Percentiles rank a stretch among this genome's conserved stretches.
These are phyloP conservation scores for Amoebophrya sp. DNA, from an alignment of 169 alveolate species.

Conservation along the genomic window DNA sequence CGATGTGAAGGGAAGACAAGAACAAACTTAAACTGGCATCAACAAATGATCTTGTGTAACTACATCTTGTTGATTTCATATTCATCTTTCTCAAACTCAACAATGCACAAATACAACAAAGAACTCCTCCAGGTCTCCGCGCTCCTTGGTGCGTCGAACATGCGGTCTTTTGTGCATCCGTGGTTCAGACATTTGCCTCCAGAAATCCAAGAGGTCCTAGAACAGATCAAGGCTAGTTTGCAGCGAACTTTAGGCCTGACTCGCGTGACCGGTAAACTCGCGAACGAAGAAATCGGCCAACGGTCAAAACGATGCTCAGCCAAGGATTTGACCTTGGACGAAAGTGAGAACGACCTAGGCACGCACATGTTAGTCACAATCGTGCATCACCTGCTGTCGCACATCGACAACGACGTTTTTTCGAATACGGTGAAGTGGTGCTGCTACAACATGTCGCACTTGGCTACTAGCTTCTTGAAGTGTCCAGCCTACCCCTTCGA, in stretches of 20 bases:
- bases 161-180: background rate
- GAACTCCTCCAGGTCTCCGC: too few relatives aligned
- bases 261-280: background rate
- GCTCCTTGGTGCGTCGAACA: background rate
- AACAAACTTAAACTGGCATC: too few relatives aligned
- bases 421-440: background rate
- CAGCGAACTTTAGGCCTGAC: constrained; percentile 23
- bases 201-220: constrained; percentile 5
- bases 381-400: background rate
- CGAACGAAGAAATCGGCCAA: background rate
- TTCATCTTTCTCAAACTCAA: too few relatives aligned
- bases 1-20: too few relatives aligned
- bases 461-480: background rate
- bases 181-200: constrained; percentile 36
- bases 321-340: background rate
- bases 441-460: background rate
- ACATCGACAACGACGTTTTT: background rate
- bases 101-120: too few relatives aligned
- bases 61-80: too few relatives aligned
- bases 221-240: constrained; percentile 24
- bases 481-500: background rate
- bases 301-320: background rate
- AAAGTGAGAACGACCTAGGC: background rate
- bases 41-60: too few relatives aligned
- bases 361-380: background rate